Percentiles rank a stretch among this genome's conserved stretches.
These are phyloP conservation scores for Austroboletus niveus DNA, from an alignment of 1,284 basidiomycete species.

Conservation along the genomic window DNA sequence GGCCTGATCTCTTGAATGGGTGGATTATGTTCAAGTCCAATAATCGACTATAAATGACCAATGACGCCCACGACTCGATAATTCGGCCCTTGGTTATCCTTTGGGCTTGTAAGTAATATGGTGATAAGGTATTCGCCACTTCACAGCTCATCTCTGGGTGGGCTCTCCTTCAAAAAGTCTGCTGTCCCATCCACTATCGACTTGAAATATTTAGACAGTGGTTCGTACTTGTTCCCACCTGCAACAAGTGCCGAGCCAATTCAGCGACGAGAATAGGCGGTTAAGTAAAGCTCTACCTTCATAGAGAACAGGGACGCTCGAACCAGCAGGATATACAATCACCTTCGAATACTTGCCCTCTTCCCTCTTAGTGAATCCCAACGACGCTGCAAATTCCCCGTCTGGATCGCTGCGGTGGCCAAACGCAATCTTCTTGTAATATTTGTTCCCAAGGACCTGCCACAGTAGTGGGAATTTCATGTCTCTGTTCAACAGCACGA, in stretches of 20 bases:
- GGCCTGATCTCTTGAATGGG: no score
- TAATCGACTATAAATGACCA: no score
- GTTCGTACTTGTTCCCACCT: slow-evolving; percentile 66
- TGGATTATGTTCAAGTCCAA: no score
- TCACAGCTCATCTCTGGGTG: slow-evolving; percentile 29
- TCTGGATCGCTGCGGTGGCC: slow-evolving; percentile 69
- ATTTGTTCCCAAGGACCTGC: slow-evolving; percentile 81
- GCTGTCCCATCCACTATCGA: slow-evolving; percentile 64
- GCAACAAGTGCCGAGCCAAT: neutral
- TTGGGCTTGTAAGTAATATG: no score
- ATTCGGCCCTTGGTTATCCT: no score
- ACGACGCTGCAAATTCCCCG: slow-evolving; percentile 51
- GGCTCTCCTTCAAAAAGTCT: slow-evolving; percentile 40
- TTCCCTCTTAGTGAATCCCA: slow-evolving; percentile 54
- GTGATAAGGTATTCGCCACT: no score
- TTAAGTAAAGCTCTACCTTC: slow-evolving; percentile 44
- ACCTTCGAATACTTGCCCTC: slow-evolving; percentile 60
- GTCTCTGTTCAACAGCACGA: slow-evolving; percentile 72
- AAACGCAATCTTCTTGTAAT: slow-evolving; percentile 63
- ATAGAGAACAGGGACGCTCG: slow-evolving; percentile 52
- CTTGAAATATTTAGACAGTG: slow-evolving; percentile 66
- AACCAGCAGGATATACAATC: slow-evolving; percentile 60
- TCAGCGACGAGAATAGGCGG: neutral
- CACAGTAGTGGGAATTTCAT: slow-evolving; percentile 82
- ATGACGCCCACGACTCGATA: no score